Percentiles rank a stretch among this genome's conserved stretches.
phyloP scores from a whole-genome alignment of 371 early-diverging fungal genomes.

The Ordospora pajunii region DNA sequence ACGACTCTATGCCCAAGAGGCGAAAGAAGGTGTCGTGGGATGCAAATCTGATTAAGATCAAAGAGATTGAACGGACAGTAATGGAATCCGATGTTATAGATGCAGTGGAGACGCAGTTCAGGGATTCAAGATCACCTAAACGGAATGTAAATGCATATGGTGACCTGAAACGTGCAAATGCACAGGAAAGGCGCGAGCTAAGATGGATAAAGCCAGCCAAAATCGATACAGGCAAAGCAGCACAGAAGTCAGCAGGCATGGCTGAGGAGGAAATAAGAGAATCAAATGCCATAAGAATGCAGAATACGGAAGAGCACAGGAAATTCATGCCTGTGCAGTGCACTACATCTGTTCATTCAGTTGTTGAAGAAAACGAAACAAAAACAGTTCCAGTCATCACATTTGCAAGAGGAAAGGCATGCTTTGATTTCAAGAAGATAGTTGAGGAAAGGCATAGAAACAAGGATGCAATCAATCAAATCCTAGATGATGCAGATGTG shows the following conservation, averaged over 20 bases:
- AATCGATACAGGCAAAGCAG: background rate
- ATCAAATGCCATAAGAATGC: background rate
- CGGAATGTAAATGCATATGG: too few species aligned
- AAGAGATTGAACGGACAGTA: constrained; percentile 12
- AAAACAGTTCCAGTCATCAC: background rate
- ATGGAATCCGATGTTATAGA: background rate
- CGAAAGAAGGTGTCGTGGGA: constrained; percentile 5
- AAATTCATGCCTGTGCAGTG: background rate
- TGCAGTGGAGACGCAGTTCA: too few species aligned
- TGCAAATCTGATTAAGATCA: background rate
- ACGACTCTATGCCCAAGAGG: background rate
- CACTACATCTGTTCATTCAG: too few species aligned
- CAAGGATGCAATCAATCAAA: background rate
- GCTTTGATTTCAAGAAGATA: background rate
- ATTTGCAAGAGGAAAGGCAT: background rate
- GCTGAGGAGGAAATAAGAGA: constrained; percentile 3
- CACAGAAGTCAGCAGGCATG: background rate
- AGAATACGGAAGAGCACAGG: background rate
- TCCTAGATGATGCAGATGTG: background rate
- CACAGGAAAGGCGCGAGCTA: background rate
- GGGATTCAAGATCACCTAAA: too few species aligned
- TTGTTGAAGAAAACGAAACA: background rate
- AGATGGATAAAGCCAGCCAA: background rate
- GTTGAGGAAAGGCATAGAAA: background rate
- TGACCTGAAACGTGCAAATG: background rate